Base-by-base conservation (phyloP, 1,284 basidiomycete species). In the Singerocomus rubriflavus region DNA sequence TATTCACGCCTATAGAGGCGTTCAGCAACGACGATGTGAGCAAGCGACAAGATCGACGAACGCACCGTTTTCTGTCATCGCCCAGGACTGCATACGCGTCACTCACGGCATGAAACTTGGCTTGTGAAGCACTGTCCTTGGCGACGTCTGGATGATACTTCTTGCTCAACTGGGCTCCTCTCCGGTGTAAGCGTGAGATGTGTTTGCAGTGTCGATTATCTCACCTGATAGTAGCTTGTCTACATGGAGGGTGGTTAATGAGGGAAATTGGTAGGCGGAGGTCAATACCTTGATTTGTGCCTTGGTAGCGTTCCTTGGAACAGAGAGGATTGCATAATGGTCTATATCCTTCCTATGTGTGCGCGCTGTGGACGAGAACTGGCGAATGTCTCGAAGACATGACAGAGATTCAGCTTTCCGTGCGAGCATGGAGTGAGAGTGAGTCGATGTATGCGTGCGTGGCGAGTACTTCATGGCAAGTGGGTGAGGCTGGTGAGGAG, bases 201-300 rank as follows among this genome's bases (percentile, higher is more conserved):
- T 10, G 16, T 43, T 12, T 3, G 2, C 4, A 8, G 2, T 0
- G 16, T 29, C 25, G 12, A 7, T 2, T 0, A 10, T 46, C 48
- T 55, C 55, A 76, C 77, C 66, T 73, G 75, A 57, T 79, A 79
- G 48, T 72, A 79, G 48, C 69, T 76, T 16, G 76, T 67, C 76
- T 77, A 27, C 4, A 29, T 12, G 0, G 11, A 12, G 31, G 8
- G 6, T 3, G 7, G 30, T 67, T 1, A 60, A 43, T 3, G 25
- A 5, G n/a, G 30, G 34, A 29, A 6, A 11, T 36, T n/a, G 14
- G n/a, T 17, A 34, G 16, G 29, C 2, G 41, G 35, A 8, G 25
- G 45, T 21, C 9, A 16, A 21, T 49, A 72, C 76, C 70, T 79
- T 79, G 53, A 80, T 77, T 52, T 79, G 76, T 25, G 64, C 71